Evolutionary conservation across 2,329 filamentous ascomycete species (phyloP).

Genomic region (Diaporthe sp.): DNA sequence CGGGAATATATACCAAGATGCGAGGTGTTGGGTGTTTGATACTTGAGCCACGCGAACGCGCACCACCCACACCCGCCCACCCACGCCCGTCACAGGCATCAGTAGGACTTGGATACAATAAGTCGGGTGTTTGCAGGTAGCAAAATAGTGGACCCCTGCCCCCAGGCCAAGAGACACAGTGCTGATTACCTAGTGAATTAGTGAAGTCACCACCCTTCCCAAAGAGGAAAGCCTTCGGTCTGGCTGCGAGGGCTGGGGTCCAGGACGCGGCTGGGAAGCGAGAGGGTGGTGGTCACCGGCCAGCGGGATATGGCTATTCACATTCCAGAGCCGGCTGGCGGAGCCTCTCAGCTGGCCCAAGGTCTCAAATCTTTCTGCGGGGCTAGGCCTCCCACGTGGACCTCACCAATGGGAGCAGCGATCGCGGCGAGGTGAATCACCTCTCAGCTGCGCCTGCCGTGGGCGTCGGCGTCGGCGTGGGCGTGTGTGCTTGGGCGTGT

Average conservation of each 20-base stretch:
- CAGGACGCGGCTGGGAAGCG: conserved; percentile 8
- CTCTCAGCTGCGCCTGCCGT: conserved; percentile 27
- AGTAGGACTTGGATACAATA: conserved; percentile 18
- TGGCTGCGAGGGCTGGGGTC: conserved; percentile 28
- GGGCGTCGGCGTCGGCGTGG: no score
- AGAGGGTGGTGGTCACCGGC: conserved; percentile 32
- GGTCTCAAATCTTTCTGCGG: conserved; percentile 32
- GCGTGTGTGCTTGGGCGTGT: background rate
- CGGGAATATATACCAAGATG: conserved; percentile 22
- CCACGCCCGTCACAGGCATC: conserved; percentile 29
- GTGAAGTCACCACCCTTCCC: conserved; percentile 32
- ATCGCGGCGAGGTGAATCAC: conserved; percentile 28
- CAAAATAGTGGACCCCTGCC: conserved; percentile 23
- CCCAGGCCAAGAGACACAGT: conserved; percentile 32
- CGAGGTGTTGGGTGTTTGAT: conserved; percentile 13
- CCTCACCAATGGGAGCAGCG: conserved; percentile 9
- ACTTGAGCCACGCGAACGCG: conserved; percentile 31
- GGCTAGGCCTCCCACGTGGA: conserved; percentile 32
- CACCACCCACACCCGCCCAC: conserved; percentile 23
- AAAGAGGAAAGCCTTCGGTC: conserved; percentile 19
- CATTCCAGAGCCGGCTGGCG: conserved; percentile 36
- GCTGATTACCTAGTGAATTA: conserved; percentile 12
- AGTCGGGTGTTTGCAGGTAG: conserved; percentile 1
- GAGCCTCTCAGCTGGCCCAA: conserved; percentile 28
- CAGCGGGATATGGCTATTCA: conserved; percentile 26